Evolutionary conservation across 1,139 yeast species (phyloP).

Genomic region (Hyphopichia pseudoburtonii): DNA sequence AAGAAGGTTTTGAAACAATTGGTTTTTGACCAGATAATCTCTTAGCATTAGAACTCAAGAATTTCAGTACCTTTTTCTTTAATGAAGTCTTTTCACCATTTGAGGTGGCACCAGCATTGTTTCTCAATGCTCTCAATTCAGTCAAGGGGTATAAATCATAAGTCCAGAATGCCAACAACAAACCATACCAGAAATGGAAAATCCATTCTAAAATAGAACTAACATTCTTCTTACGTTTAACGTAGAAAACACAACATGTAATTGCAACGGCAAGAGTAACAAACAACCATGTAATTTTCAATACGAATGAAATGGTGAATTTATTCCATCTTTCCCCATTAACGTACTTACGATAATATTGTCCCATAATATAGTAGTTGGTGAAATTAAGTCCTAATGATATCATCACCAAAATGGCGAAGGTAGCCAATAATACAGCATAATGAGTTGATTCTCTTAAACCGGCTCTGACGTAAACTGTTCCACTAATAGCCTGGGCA

Average conservation of each 20-base stretch:
- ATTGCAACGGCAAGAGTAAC: constrained; percentile 28
- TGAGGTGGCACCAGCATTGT: background rate
- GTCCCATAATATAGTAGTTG: constrained; percentile 34
- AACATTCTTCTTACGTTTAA: constrained; percentile 12
- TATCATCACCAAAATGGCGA: constrained; percentile 25
- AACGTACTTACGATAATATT: constrained; percentile 28
- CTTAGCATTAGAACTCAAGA: background rate
- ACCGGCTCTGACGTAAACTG: constrained; percentile 19
- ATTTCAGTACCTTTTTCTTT: background rate
- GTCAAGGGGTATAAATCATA: constrained; percentile 37
- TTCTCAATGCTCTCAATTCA: constrained; percentile 17
- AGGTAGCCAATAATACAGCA: constrained; percentile 24
- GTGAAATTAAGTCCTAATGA: constrained; percentile 26
- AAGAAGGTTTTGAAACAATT: background rate
- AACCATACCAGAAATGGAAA: constrained; percentile 39
- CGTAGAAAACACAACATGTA: constrained; percentile 28
- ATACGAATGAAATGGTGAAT: constrained; percentile 31
- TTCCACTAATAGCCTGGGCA: constrained; percentile 22
- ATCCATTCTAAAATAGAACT: constrained; percentile 36
- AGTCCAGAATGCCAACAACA: constrained; percentile 36
- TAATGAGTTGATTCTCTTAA: constrained; percentile 22
- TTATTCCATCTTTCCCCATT: constrained; percentile 33
- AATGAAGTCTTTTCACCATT: background rate
- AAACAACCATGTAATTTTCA: constrained; percentile 31
- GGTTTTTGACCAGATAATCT: background rate